phyloP scores from a whole-genome alignment of 805 yeast species.

The Candida loeiensis region DNA sequence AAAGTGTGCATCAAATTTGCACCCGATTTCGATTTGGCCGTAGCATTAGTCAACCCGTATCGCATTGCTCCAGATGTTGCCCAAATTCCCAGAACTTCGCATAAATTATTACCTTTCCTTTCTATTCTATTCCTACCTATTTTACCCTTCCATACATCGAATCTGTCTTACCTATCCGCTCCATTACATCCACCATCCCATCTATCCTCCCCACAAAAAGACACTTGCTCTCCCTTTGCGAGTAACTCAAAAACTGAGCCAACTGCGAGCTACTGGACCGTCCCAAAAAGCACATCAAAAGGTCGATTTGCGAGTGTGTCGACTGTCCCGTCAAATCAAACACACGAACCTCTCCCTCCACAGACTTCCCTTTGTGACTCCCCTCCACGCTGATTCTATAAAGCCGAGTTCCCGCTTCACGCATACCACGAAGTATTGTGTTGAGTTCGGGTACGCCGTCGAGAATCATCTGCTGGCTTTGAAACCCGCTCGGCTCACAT shows the following conservation, averaged over 20 bases:
- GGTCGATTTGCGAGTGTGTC: constrained; percentile 6
- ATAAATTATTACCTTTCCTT: too few species aligned
- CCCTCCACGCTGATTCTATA: constrained; percentile 15
- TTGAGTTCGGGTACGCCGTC: constrained; percentile 9
- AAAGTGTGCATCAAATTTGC: too few species aligned
- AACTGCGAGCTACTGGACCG: too few species aligned
- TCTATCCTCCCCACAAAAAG: constrained; percentile 25
- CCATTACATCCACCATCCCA: constrained; percentile 14
- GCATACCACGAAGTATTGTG: constrained; percentile 1
- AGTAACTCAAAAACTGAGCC: constrained; percentile 7
- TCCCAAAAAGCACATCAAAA: constrained; percentile 6
- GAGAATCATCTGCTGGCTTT: constrained; percentile 19
- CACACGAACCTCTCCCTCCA: constrained; percentile 14
- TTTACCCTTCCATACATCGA: constrained; percentile 4
- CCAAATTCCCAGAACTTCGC: too few species aligned
- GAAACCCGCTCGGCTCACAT: constrained; percentile 6
- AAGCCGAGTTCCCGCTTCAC: constrained; percentile 3
- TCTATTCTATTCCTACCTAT: too few species aligned
- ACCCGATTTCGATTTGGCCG: too few species aligned
- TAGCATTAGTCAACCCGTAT: too few species aligned
- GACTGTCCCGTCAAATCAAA: constrained; percentile 11
- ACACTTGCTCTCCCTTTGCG: constrained; percentile 30
- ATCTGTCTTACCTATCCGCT: constrained; percentile 11
- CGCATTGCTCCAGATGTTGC: too few species aligned
- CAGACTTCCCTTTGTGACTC: constrained; percentile 4